Conservation (phyloP, 306 rosid genomes). For the Gynostemma pentaphyllum region DNA sequence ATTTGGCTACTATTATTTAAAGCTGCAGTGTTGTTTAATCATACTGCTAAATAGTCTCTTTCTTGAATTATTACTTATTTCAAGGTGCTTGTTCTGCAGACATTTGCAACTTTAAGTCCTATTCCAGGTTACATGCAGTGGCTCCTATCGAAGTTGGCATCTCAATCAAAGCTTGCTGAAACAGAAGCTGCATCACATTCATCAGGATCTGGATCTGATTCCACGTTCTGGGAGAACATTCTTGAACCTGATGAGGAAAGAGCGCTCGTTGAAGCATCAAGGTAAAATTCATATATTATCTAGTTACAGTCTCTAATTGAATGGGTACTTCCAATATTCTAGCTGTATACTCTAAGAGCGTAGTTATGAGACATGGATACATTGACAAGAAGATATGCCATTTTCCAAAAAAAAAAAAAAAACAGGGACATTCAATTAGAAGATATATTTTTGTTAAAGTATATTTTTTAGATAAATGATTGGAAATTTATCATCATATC, state of each 20-base stretch:
- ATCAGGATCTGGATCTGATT: constrained; percentile 32
- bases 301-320: background rate
- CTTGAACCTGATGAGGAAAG: constrained; percentile 71
- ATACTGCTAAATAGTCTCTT: background rate
- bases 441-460: too few species aligned
- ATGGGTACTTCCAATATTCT: background rate
- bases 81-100: constrained; percentile 27
- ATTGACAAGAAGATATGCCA: too few species aligned
- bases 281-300: constrained; percentile 25
- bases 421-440: too few species aligned
- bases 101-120: constrained; percentile 90
- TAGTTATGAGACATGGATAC: too few species aligned
- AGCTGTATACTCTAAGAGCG: background rate
- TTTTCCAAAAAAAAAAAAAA: too few species aligned
- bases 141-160: constrained; percentile 82
- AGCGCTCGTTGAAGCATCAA: constrained; percentile 45
- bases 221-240: constrained; percentile 68
- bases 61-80: background rate
- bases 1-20: background rate
- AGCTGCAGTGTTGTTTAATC: background rate
- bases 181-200: constrained; percentile 30
- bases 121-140: constrained; percentile 90
- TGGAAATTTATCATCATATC: too few species aligned
- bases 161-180: constrained; percentile 46
- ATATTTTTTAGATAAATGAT: too few species aligned